A percentile compares a stretch with the other conserved stretches of the same genome.
Evolutionary conservation across 2,329 filamentous ascomycete species (phyloP).

Genomic region (Pseudogymnoascus sp.): DNA sequence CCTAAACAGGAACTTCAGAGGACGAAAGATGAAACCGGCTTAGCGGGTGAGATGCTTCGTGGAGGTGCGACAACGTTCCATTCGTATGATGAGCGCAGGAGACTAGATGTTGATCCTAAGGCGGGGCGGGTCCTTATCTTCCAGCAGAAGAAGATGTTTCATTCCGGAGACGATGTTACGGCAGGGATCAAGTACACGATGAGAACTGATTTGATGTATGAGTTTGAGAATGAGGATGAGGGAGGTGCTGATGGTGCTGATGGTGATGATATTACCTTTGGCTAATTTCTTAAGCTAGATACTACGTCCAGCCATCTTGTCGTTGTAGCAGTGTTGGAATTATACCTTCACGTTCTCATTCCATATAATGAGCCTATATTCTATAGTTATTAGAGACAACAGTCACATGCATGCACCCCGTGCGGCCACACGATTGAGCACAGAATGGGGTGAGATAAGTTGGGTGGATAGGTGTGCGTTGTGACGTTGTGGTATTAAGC

Average conservation of each 20-base stretch:
- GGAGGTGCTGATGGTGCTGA: neutral
- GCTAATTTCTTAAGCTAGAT: neutral
- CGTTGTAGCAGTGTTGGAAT: too few species aligned
- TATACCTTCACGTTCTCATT: too few species aligned
- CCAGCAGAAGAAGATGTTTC: conserved; percentile 44
- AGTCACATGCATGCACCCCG: too few species aligned
- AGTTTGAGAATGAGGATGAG: conserved; percentile 19
- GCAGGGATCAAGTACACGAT: conserved; percentile 49
- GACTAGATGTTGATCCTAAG: conserved; percentile 47
- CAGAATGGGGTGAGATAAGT: too few species aligned
- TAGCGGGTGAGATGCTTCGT: conserved; percentile 28
- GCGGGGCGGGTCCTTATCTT: conserved; percentile 52
- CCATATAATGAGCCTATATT: too few species aligned
- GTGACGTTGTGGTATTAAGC: too few species aligned
- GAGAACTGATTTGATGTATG: conserved; percentile 47
- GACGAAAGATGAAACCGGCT: neutral
- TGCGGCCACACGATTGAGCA: too few species aligned
- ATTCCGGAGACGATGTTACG: conserved; percentile 46
- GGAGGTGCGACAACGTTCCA: conserved; percentile 51
- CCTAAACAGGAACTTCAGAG: neutral
- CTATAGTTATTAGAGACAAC: too few species aligned
- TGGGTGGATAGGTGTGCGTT: too few species aligned
- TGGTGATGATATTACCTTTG: conserved; percentile 14
- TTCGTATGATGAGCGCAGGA: conserved; percentile 34
- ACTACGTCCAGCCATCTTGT: too few species aligned